Conservation (phyloP, 1,284 basidiomycete genomes). For the Tylopilus microsporus region DNA sequence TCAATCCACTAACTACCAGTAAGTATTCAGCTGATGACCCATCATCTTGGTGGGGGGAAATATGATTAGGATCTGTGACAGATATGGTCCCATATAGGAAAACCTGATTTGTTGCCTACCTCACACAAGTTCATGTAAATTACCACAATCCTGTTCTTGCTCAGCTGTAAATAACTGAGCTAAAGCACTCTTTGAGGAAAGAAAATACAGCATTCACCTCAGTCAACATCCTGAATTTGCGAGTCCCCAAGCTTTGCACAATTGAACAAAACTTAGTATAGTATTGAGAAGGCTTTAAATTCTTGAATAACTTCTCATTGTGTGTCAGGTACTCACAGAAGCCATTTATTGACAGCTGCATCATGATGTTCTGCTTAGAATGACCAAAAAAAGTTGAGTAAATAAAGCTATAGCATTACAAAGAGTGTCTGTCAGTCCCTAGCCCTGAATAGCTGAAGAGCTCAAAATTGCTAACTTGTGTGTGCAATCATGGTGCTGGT, state of each 20-base stretch:
- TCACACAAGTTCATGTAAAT: slow-evolving; percentile 20
- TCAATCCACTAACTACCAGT: too few relatives aligned
- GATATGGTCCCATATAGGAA: slow-evolving; percentile 12
- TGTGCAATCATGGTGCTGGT: too few relatives aligned
- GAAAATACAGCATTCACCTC: slow-evolving; percentile 11
- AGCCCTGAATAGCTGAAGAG: too few relatives aligned
- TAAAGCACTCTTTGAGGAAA: too few relatives aligned
- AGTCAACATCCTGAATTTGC: slow-evolving; percentile 20
- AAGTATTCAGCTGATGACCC: too few relatives aligned
- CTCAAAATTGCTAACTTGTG: too few relatives aligned
- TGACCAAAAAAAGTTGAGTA: too few relatives aligned
- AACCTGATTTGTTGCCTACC: background rate
- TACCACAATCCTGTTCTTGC: slow-evolving; percentile 11
- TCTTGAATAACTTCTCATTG: slow-evolving; percentile 11
- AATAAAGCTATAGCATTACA: too few relatives aligned
- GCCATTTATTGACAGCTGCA: slow-evolving; percentile 8
- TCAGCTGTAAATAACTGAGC: slow-evolving; percentile 7
- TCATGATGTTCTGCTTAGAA: background rate
- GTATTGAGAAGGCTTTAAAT: background rate
- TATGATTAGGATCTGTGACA: slow-evolving; percentile 10
- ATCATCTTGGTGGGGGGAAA: background rate
- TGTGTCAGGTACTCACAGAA: slow-evolving; percentile 18
- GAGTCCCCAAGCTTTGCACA: slow-evolving; percentile 15
- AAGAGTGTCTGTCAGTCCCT: too few relatives aligned
- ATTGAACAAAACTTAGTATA: slow-evolving; percentile 16